These are phyloP conservation scores for Nicotiana attenuata DNA, from an alignment of 257 asterid species.

Conservation along the genomic window DNA sequence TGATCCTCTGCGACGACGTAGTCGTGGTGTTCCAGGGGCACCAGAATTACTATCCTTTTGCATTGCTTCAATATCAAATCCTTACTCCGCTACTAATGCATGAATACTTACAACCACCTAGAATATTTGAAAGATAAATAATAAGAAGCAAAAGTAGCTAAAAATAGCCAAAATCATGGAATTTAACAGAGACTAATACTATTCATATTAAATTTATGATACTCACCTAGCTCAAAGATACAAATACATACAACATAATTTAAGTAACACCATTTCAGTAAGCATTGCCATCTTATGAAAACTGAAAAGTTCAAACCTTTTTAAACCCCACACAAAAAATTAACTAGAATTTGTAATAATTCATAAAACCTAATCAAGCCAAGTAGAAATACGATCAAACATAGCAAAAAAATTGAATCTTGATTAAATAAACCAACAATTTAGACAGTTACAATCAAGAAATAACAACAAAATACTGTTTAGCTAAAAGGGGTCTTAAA, in stretches of 20 bases:
- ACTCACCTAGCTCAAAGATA: not conserved
- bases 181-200: not conserved
- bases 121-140: not conserved
- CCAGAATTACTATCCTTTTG: conserved; percentile 67
- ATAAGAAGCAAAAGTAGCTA: not conserved
- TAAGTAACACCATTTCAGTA: not conserved
- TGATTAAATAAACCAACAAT: not conserved
- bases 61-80: conserved; percentile 37
- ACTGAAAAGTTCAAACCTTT: not conserved
- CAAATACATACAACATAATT: not conserved
- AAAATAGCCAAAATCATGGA: not conserved
- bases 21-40: conserved; percentile 47
- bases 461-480: not conserved
- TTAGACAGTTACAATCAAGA: not conserved
- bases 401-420: not conserved
- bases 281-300: not conserved
- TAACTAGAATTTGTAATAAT: not conserved
- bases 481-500: not conserved
- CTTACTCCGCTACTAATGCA: conserved; percentile 6
- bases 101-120: not conserved
- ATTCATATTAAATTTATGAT: not conserved
- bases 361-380: not conserved
- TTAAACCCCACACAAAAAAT: not conserved
- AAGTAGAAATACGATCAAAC: not conserved
- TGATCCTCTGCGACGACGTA: conserved; percentile 87